phyloP scores from a whole-genome alignment of 495 filamentous ascomycete species.

The Amniculicola lignicola region DNA sequence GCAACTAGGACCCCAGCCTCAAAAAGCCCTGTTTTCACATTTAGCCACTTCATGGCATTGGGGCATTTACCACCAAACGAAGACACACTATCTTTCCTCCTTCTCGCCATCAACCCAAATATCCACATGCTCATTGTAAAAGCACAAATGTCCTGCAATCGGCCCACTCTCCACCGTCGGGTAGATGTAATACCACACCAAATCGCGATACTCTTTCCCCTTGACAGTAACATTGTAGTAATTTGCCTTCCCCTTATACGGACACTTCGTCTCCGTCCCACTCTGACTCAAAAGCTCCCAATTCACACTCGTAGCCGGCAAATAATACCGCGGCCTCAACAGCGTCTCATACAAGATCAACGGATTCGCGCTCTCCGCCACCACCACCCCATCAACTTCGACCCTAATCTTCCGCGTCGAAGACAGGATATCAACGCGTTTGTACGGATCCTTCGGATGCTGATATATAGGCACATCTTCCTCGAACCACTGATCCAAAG shows the following conservation, averaged over 20 bases:
- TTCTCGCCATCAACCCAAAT: slow-evolving; percentile 53
- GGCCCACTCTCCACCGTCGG: slow-evolving; percentile 49
- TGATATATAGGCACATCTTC: slow-evolving; percentile 56
- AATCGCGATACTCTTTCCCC: slow-evolving; percentile 46
- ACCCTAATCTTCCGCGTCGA: slow-evolving; percentile 51
- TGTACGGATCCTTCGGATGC: slow-evolving; percentile 60
- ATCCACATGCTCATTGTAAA: slow-evolving; percentile 63
- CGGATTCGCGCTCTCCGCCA: slow-evolving; percentile 45
- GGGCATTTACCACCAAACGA: no score
- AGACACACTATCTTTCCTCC: slow-evolving; percentile 38
- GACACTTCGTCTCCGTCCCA: slow-evolving; percentile 48
- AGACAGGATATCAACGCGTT: slow-evolving; percentile 55
- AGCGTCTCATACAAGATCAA: slow-evolving; percentile 53
- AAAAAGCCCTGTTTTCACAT: no score
- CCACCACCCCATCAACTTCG: slow-evolving; percentile 45
- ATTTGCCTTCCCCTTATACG: slow-evolving; percentile 58
- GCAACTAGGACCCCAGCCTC: no score
- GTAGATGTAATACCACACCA: slow-evolving; percentile 56
- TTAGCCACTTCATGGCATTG: no score
- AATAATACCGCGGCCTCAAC: slow-evolving; percentile 52
- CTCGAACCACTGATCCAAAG: slow-evolving; percentile 55
- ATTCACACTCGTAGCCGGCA: slow-evolving; percentile 47
- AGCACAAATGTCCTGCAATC: slow-evolving; percentile 51
- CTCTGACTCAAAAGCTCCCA: slow-evolving; percentile 42
- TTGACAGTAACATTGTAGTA: slow-evolving; percentile 49